These are phyloP conservation scores for Peronospora farinosa DNA, from an alignment of 352 stramenopile species.

Conservation along the genomic window DNA sequence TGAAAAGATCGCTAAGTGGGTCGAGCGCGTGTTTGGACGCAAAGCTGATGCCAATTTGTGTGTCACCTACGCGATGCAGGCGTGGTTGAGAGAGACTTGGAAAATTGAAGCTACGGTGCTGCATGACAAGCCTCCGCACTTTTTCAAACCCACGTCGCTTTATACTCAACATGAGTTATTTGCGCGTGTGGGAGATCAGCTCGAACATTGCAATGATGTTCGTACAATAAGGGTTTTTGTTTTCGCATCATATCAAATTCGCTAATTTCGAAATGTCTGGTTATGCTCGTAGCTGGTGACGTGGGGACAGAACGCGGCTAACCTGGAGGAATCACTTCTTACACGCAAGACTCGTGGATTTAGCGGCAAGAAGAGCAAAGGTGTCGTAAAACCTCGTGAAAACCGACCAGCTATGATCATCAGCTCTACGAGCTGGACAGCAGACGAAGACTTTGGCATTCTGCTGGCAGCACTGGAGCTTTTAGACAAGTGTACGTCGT, in stretches of 20 bases:
- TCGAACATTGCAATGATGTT: conserved; percentile 72
- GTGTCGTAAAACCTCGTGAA: conserved; percentile 28
- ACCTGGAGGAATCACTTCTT: conserved; percentile 56
- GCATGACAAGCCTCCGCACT: conserved; percentile 92
- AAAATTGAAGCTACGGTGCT: conserved; percentile 83
- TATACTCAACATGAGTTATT: conserved; percentile 90
- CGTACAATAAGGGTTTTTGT: conserved; percentile 8
- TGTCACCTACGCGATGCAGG: conserved; percentile 94
- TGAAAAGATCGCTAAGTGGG: conserved; percentile 62
- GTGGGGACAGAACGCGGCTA: conserved; percentile 23
- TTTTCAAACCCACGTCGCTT: conserved; percentile 87
- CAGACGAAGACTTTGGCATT: conserved; percentile 98
- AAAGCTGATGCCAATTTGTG: conserved; percentile 93
- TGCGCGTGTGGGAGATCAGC: conserved; percentile 56
- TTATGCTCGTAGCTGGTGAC: conserved; percentile 27
- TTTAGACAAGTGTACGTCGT: conserved; percentile 52
- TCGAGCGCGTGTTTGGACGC: conserved; percentile 86
- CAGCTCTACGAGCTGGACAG: conserved; percentile 97
- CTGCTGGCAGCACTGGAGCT: conserved; percentile 89
- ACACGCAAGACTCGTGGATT: conserved; percentile 36
- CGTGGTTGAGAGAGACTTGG: conserved; percentile 89
- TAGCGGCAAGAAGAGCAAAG: conserved; percentile 23
- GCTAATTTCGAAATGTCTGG: not conserved
- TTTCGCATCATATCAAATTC: not conserved
- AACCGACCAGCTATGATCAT: conserved; percentile 72